Conservation (phyloP, 169 alveolate species). For the Blepharisma undulans region DNA sequence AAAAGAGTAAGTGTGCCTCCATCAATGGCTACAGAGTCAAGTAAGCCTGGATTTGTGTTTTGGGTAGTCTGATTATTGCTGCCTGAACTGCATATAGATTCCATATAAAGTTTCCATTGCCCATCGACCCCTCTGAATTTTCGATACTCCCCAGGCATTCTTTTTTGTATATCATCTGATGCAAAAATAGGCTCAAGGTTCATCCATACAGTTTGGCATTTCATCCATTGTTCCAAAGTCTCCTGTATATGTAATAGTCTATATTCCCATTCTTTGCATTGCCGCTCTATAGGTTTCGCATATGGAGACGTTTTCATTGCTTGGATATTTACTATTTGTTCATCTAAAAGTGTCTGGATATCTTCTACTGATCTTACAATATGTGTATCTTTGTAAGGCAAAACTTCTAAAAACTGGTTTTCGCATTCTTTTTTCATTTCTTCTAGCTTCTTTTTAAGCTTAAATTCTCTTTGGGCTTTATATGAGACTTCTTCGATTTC, state of each 20-base stretch:
- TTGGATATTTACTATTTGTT: slow-evolving; percentile 77
- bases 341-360: slow-evolving; percentile 75
- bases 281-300: slow-evolving; percentile 80
- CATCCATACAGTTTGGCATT: slow-evolving; percentile 90
- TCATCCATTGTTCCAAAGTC: slow-evolving; percentile 82
- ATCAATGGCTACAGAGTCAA: slow-evolving; percentile 39
- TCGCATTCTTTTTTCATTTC: slow-evolving; percentile 50
- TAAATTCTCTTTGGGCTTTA: slow-evolving; percentile 65
- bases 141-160: slow-evolving; percentile 87
- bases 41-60: slow-evolving; percentile 40
- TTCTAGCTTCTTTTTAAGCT: slow-evolving; percentile 50
- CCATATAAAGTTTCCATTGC: slow-evolving; percentile 86
- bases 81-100: not conserved
- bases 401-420: not conserved
- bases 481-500: slow-evolving; percentile 61
- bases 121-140: slow-evolving; percentile 84
- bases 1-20: slow-evolving; percentile 44
- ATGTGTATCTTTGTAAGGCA: slow-evolving; percentile 9
- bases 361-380: slow-evolving; percentile 46
- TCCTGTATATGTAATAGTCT: slow-evolving; percentile 78
- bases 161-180: slow-evolving; percentile 91
- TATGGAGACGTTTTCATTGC: slow-evolving; percentile 87
- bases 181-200: slow-evolving; percentile 92
- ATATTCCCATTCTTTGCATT: slow-evolving; percentile 84
- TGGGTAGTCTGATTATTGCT: slow-evolving; percentile 69